phyloP scores from a whole-genome alignment of 2,329 filamentous ascomycete species.

The Apiospora rasikravindrae region DNA sequence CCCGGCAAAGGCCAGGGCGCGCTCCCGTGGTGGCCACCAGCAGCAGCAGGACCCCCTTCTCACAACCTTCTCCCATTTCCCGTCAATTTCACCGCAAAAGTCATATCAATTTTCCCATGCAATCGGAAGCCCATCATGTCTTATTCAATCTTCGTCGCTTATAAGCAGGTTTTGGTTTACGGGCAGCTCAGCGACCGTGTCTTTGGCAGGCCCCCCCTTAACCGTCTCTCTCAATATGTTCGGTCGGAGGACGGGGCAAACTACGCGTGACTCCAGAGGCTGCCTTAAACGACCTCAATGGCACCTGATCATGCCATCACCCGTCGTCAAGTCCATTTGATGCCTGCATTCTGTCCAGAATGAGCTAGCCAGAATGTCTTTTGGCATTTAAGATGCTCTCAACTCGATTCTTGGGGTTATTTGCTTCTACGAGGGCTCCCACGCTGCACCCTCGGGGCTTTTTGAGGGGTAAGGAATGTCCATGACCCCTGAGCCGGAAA shows the following conservation, averaged over 20 bases:
- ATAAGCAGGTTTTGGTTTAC: not conserved
- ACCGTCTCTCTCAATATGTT: not conserved
- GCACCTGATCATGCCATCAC: slow-evolving; percentile 15
- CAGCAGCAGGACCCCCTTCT: slow-evolving; percentile 7
- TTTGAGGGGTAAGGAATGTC: slow-evolving; percentile 10
- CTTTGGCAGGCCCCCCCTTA: not conserved
- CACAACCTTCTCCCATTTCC: not conserved
- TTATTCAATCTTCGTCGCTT: not conserved
- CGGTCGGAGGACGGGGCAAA: not conserved
- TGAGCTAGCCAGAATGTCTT: not conserved
- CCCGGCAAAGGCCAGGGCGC: slow-evolving; percentile 16
- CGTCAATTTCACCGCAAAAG: not conserved
- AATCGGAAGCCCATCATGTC: not conserved
- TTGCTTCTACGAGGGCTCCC: not conserved
- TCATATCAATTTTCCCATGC: not conserved
- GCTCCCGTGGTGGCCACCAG: slow-evolving; percentile 6
- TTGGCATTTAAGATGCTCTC: not conserved
- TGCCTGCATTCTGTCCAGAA: not conserved
- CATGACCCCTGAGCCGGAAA: slow-evolving; percentile 7
- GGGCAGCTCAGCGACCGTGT: not conserved
- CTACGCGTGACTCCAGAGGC: slow-evolving; percentile 9
- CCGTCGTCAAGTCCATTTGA: not conserved
- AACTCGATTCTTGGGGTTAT: not conserved
- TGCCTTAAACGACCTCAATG: slow-evolving; percentile 12
- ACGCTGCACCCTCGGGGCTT: not conserved